A percentile compares a stretch with the other conserved stretches of the same genome.
Evolutionary conservation across 768 basidiomycete species (phyloP).

Genomic region (Trametes elegans): DNA sequence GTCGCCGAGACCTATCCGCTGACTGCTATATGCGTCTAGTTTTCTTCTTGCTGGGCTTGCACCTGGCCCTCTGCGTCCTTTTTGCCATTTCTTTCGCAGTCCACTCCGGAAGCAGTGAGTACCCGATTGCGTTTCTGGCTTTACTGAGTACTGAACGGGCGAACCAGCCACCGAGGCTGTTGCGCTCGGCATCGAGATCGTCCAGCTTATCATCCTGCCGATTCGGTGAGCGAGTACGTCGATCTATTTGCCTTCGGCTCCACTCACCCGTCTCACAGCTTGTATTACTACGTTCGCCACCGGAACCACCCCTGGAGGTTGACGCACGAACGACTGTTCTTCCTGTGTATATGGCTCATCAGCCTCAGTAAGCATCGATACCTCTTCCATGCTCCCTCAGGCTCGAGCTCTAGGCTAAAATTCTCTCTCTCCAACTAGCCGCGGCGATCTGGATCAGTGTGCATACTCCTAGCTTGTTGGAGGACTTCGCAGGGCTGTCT

Average conservation of each 20-base stretch:
- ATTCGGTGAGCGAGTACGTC: not conserved
- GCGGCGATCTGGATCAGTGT: slow-evolving; percentile 8
- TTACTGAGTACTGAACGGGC: not conserved
- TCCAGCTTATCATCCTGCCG: slow-evolving; percentile 1
- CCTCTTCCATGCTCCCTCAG: not conserved
- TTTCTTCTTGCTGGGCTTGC: slow-evolving; percentile 9
- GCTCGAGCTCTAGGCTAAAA: not conserved
- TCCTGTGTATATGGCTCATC: slow-evolving; percentile 3
- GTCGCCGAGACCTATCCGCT: too few relatives aligned
- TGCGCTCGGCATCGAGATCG: slow-evolving; percentile 8
- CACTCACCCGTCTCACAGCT: too few relatives aligned
- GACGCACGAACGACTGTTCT: slow-evolving; percentile 11
- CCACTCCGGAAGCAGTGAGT: slow-evolving; percentile 11
- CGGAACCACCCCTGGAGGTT: slow-evolving; percentile 1
- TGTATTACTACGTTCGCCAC: slow-evolving; percentile 11
- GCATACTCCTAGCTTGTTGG: not conserved
- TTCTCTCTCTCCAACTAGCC: not conserved
- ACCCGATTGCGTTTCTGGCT: not conserved
- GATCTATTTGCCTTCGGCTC: too few relatives aligned
- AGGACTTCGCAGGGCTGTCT: slow-evolving; percentile 9
- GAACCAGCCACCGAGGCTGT: slow-evolving; percentile 7
- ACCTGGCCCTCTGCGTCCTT: slow-evolving; percentile 8
- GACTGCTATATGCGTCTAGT: too few relatives aligned
- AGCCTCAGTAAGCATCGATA: slow-evolving; percentile 6
- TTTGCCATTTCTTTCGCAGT: slow-evolving; percentile 6